phyloP scores from a whole-genome alignment of 2,329 filamentous ascomycete species.

The Colletotrichum sojae region DNA sequence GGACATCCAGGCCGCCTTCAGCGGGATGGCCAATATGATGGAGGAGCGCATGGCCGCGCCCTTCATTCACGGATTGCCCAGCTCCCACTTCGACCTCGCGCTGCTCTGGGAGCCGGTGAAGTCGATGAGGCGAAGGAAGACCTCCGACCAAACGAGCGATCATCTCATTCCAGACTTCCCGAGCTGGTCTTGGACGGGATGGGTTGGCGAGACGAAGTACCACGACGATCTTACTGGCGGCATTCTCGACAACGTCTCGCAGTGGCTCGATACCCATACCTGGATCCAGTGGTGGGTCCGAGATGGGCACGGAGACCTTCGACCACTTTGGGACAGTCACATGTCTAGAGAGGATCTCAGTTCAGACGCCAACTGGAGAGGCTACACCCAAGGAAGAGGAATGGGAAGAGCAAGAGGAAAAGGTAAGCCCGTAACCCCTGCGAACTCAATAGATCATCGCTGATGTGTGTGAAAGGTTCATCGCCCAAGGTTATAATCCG shows the following conservation, averaged over 20 bases:
- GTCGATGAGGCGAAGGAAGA: slow-evolving; percentile 6
- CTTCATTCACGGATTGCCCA: slow-evolving; percentile 49
- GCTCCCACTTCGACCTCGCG: slow-evolving; percentile 52
- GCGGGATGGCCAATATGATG: slow-evolving; percentile 48
- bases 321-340: slow-evolving; percentile 47
- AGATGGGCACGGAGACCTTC: slow-evolving; percentile 48
- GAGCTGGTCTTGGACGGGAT: slow-evolving; percentile 55
- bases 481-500: no score
- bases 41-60: slow-evolving; percentile 44
- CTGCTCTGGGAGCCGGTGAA: slow-evolving; percentile 49
- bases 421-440: background rate
- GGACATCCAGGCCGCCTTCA: slow-evolving; percentile 53
- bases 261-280: slow-evolving; percentile 52
- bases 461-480: no score
- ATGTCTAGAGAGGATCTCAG: slow-evolving; percentile 12
- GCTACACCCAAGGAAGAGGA: slow-evolving; percentile 1
- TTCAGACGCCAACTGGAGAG: slow-evolving; percentile 19
- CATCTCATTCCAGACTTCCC: slow-evolving; percentile 46
- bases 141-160: background rate
- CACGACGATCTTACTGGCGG: slow-evolving; percentile 43
- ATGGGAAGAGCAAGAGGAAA: background rate
- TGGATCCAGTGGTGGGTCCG: slow-evolving; percentile 55
- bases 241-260: slow-evolving; percentile 45
- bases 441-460: background rate
- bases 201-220: slow-evolving; percentile 46